phyloP scores from a whole-genome alignment of 2,329 filamentous ascomycete species.

The Zymoseptoria ardabiliae region DNA sequence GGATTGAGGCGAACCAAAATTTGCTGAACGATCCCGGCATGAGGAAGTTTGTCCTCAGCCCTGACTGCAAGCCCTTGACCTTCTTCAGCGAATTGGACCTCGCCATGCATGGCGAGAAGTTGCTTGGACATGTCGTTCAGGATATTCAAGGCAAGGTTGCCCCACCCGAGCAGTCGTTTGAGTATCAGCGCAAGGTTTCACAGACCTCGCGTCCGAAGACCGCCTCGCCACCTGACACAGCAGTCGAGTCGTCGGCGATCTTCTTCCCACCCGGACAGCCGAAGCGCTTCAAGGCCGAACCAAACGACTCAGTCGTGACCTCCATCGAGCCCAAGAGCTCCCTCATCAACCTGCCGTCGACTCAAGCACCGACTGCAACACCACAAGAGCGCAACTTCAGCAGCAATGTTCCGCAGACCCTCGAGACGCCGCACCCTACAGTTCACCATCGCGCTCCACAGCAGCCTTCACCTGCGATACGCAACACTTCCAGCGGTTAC shows the following conservation, averaged over 20 bases:
- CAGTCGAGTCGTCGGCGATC: neutral
- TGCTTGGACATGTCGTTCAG: slow-evolving; percentile 13
- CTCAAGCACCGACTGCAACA: neutral
- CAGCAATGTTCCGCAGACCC: neutral
- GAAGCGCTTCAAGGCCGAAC: neutral
- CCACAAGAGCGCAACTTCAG: neutral
- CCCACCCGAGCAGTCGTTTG: neutral
- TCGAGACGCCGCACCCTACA: neutral
- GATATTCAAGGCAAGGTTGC: slow-evolving; percentile 9
- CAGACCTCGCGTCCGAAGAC: neutral
- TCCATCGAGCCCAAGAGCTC: neutral
- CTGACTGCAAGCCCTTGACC: slow-evolving; percentile 14
- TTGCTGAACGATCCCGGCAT: slow-evolving; percentile 18
- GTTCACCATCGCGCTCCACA: neutral
- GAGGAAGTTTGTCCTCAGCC: slow-evolving; percentile 12
- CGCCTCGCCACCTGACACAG: neutral
- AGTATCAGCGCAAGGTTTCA: neutral
- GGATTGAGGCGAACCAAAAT: slow-evolving; percentile 18
- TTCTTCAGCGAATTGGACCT: slow-evolving; percentile 20
- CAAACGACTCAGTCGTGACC: neutral
- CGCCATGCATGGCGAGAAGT: slow-evolving; percentile 12
- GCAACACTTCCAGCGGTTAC: neutral
- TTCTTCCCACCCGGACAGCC: neutral
- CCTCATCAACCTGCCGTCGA: neutral
- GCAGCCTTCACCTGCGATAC: neutral